These are phyloP conservation scores for Boletus semigastroideus DNA, from an alignment of 1,284 basidiomycete species.

Conservation along the genomic window DNA sequence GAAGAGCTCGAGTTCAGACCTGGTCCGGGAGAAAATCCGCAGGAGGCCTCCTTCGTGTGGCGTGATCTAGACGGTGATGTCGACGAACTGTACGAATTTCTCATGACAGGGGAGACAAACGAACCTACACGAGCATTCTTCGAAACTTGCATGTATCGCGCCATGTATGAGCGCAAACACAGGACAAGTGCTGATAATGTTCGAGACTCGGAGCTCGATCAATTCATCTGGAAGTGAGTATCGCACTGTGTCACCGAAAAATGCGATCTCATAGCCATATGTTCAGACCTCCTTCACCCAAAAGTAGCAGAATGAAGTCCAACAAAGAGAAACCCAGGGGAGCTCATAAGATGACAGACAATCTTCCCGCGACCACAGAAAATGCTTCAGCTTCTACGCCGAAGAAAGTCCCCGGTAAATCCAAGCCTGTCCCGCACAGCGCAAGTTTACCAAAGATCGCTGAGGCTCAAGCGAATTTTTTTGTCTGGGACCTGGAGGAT, in stretches of 20 bases:
- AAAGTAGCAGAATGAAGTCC: constrained; percentile 25
- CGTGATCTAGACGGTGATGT: constrained; percentile 83
- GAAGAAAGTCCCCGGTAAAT: constrained; percentile 14
- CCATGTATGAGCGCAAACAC: constrained; percentile 93
- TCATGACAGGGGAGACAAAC: constrained; percentile 72
- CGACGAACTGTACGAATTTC: constrained; percentile 82
- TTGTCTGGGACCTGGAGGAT: constrained; percentile 71
- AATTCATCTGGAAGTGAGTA: constrained; percentile 77
- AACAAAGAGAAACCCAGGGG: constrained; percentile 9
- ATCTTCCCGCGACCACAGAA: constrained; percentile 1
- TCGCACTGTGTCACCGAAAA: neutral
- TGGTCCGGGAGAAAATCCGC: constrained; percentile 70
- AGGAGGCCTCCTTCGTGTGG: constrained; percentile 86
- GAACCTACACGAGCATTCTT: constrained; percentile 85
- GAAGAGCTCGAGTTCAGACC: constrained; percentile 84
- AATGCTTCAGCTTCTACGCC: constrained; percentile 12
- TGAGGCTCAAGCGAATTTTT: constrained; percentile 54
- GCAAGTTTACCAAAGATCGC: constrained; percentile 37
- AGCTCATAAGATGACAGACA: constrained; percentile 18
- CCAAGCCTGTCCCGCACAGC: constrained; percentile 10
- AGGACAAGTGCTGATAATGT: constrained; percentile 69
- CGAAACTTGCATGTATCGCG: constrained; percentile 91
- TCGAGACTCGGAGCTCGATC: constrained; percentile 65
- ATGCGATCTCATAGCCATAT: constrained; percentile 27
- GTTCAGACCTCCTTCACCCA: constrained; percentile 39